Base-by-base conservation (phyloP, 2,329 filamentous ascomycete genomes). In the Ceratocystis colombiana region DNA sequence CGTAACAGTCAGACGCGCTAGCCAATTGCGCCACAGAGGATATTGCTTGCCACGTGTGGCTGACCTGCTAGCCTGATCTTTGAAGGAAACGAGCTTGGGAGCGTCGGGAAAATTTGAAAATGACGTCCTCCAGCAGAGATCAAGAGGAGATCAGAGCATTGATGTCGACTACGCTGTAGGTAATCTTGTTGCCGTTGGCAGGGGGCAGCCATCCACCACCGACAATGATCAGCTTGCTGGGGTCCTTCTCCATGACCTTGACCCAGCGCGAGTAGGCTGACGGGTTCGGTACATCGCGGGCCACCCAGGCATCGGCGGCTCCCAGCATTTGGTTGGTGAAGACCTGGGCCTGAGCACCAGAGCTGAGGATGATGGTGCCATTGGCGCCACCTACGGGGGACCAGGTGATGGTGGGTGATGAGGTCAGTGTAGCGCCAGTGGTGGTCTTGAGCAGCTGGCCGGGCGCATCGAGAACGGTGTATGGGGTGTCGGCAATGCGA, bases 1-100 rank as follows among this genome's bases (percentile, higher is more conserved):
- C 55, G 25, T 82, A 82, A 82, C 79, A 82, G 79, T 82, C 79
- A 78, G 76, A 82, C 80, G 79, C 80, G 79, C 80, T 82, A 82
- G 78, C 80, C 80, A 81, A 79, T 72, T 77, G 76, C 69, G 76
- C 75, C 75, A 84, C 79, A 30, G 50, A 67, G 66, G 62, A 67
- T 48, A 8, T 59, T 33, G 25, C 25, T 59, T 30, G 28, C 22
- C 20, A 30, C 12, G 30, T 59, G 55, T 33, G 8, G 55, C 30
- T 8, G 25, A 3, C 12, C 25, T 4, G 17, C 55, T 59, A 59
- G 25, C 55, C 1, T 20, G 8, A 0, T 20, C 12, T 59, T 37
- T 59, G 25, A 37, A 59, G 25, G 15, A 30, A 53, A 4, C 10
- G 3, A 22, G 15, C 48, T 15, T 28, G 22, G 20, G n/a, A 20